phyloP scores from a whole-genome alignment of 441 rosid species.

The Raphanus hybrid region DNA sequence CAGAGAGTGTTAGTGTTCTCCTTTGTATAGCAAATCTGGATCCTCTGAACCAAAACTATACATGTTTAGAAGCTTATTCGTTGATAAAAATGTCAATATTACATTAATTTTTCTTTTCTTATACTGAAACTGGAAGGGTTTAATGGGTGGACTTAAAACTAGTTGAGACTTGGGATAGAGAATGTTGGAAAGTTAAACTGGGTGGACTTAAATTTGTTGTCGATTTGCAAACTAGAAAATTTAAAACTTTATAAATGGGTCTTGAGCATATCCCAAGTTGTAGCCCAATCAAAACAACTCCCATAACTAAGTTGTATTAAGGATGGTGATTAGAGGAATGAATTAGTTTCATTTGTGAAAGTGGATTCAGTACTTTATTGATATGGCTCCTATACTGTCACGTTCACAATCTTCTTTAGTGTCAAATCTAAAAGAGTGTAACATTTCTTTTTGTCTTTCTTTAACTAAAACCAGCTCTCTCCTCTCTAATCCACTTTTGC shows the following conservation, averaged over 20 bases:
- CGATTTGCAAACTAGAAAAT: not conserved
- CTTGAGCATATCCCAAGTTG: slow-evolving; percentile 15
- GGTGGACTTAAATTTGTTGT: too few species aligned
- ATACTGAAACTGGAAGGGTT: not conserved
- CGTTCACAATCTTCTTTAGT: slow-evolving; percentile 26
- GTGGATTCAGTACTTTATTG: slow-evolving; percentile 8
- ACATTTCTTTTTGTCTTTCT: slow-evolving; percentile 44
- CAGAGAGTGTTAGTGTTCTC: not conserved
- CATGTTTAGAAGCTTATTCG: slow-evolving; percentile 15
- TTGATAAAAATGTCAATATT: not conserved
- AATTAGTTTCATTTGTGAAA: not conserved
- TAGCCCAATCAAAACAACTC: slow-evolving; percentile 4
- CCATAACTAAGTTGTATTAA: not conserved
- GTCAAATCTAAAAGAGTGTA: slow-evolving; percentile 38
- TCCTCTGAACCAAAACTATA: slow-evolving; percentile 13
- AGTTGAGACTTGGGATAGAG: slow-evolving; percentile 7
- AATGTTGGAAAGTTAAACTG: too few species aligned
- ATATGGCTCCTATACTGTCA: slow-evolving; percentile 33
- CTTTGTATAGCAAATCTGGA: slow-evolving; percentile 13
- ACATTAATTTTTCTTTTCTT: not conserved
- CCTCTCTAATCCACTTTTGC: slow-evolving; percentile 39
- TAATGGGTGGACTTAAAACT: not conserved
- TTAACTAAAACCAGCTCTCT: slow-evolving; percentile 36
- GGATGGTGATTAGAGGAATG: not conserved
- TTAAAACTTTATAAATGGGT: slow-evolving; percentile 6